Evolutionary conservation across 208 protist genomes (phyloP), one percentile per base, ranked within the genome.

Genomic region (Acanthamoeba royreba): DNA sequence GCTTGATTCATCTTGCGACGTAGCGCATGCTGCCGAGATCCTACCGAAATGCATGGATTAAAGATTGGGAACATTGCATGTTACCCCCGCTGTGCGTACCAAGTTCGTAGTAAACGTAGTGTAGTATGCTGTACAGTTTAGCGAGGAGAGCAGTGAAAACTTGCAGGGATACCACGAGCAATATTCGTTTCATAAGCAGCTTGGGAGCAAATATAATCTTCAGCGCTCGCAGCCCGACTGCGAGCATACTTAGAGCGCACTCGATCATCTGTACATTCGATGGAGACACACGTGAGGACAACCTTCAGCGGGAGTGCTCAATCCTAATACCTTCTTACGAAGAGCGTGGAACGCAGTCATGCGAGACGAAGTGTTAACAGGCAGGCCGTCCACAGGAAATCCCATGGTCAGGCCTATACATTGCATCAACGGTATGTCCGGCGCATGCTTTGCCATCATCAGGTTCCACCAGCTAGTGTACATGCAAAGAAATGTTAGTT

Each of bases 391-490:
- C 3, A 83, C 72, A 28, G 72, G 72, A 43, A 83, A 83, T 4
- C 72, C 72, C 72, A 83, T 83, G 72, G 72, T 83, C n/a, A 83
- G 45, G 11, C 72, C 72, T 40, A 83, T 43, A 28, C 72, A 83
- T 33, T 43, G 72, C 72, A 83, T 83, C 72, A 35, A 83, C 19
- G 72, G 11, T 43, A 83, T 83, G 17, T 83, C 72, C 42, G 72
- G 72, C 40, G 72, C 72, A 43, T 83, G 25, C 72, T 83, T 83
- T 13, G 72, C 72, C 72, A 83, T 43, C 42, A 83, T 19, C 15
- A 40, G 15, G 72, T 28, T 83, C 72, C 72, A 83, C 72, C 72
- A 83, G 22, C 72, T 83, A 40, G 28, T 17, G 66, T 15, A n/a
- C 11, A 43, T 22, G 25, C 42, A 25, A 33, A 25, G n/a, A 28